Conservation (phyloP, 169 alveolate species). For the Plasmodium sp. region DNA sequence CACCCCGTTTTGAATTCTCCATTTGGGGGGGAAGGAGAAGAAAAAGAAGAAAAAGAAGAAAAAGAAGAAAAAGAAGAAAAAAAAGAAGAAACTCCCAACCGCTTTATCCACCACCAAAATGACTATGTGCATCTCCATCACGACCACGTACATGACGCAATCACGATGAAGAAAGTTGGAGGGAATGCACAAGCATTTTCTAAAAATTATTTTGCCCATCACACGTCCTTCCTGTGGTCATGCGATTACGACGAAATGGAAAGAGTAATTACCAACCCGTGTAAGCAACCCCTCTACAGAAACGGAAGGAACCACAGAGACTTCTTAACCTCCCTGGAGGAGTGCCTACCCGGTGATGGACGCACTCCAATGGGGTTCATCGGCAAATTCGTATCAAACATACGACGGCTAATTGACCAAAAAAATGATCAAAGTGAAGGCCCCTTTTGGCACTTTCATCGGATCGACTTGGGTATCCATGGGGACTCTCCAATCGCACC, state of each 20-base stretch:
- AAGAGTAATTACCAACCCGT: constrained; percentile 76
- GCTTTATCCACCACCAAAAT: not conserved
- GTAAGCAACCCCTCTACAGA: constrained; percentile 79
- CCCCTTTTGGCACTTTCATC: constrained; percentile 21
- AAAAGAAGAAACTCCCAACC: not conserved
- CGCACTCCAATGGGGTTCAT: constrained; percentile 10
- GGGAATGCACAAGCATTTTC: constrained; percentile 86
- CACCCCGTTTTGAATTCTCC: not conserved
- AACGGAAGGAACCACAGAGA: constrained; percentile 76
- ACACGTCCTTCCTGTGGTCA: constrained; percentile 82
- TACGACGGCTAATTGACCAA: constrained; percentile 1
- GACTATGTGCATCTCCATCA: not conserved
- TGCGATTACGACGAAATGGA: constrained; percentile 76
- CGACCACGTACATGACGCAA: not conserved
- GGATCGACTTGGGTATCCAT: constrained; percentile 1
- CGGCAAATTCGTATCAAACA: not conserved
- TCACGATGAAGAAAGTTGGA: constrained; percentile 77
- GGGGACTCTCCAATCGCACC: not conserved
- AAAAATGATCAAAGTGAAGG: not conserved
- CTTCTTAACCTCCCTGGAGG: constrained; percentile 57
- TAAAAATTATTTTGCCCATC: constrained; percentile 82
- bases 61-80: not conserved
- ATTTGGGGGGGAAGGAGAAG: not conserved
- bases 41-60: not conserved
- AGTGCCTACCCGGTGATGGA: constrained; percentile 19